Base-by-base conservation (phyloP, 208 protist species). In the Trypanosoma caninum region DNA sequence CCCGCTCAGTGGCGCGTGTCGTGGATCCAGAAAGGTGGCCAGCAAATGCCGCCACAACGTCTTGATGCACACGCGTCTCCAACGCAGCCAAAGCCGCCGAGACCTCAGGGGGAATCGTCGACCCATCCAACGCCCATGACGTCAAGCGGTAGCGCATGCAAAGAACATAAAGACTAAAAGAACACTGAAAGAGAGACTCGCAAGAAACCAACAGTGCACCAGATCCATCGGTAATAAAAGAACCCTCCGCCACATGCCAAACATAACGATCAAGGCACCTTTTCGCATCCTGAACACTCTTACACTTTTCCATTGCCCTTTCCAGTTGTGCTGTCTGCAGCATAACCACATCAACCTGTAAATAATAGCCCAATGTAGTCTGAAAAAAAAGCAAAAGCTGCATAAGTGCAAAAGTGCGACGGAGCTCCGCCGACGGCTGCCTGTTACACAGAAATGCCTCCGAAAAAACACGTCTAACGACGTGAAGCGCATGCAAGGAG, bases 311-410 rank as follows among this genome's bases (percentile, higher is more conserved):
- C 33, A 72, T 35, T 22, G 65, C 63, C 50, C 41, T 59, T 42
- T 74, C 65, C 31, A 90, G 70, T 51, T 76, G 57, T n/a, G 65
- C 25, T 13, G 74, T 76, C 55, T 63, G 61, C 44, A 76, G 57
- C 62, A 72, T 69, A 31, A 83, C 78, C 2, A 92, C 82, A 65
- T 94, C 88, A 27, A 94, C 81, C 44, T 94, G 84, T 38, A 87
- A 55, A 67, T 94, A 85, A 37, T 88, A 74, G 23, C 68, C 65
- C 23, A 94, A 30, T 28, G 82, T 72, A 16, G 78, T 80, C 20
- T 78, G 62, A 30, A 94, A 30, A 41, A 88, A 94, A 23, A 80
- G 68, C 11, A 90, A 57, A 2, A 79, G 41, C 22, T 94, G 88
- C 51, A 88, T 79, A 6, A 92, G 52, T 2, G 71, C 55, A 60